Base-by-base conservation (phyloP, 2,329 filamentous ascomycete genomes). In the Hymenoscyphus infarciens region DNA sequence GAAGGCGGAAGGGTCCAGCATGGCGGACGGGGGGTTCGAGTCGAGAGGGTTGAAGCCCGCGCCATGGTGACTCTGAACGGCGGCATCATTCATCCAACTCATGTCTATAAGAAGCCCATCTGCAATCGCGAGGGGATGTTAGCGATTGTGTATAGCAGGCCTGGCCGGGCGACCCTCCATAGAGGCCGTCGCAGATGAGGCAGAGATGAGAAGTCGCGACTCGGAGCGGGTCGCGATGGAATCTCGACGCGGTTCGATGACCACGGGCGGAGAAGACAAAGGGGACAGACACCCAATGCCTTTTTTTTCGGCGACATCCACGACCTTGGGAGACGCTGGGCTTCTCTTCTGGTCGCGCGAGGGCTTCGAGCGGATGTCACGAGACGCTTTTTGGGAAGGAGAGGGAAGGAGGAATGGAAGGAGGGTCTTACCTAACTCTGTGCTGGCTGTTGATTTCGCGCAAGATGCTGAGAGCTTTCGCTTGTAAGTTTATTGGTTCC, bases 41-140 rank as follows among this genome's bases (percentile, higher is more conserved):
- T 88, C 84, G 77, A 87, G 82, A 74, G 86, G 84, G 70, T 83
- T 80, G 76, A 87, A 87, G 79, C 83, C 82, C 80, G 84, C 86
- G 81, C 84, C 84, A 87, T 87, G 87, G 78, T 87, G 85, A 77
- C 86, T 88, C 72, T 83, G 83, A 79, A 86, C 80, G 76, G 81
- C 75, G 78, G 85, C 80, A 77, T 89, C 86, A 78, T 87, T 88
- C 82, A 88, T 87, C 86, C 86, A 88, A 80, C 83, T 88, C 86
- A 88, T 88, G 80, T 83, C 83, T 78, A 77, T 76, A 75, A 74
- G 72, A 74, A 75, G 79, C 71, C 73, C 73, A 75, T 75, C 73
- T 75, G 68, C 67, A 61, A 63, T 57, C 55, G 65, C 63, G 66
- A 66, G 60, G 63, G 61, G 55, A 64, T 49, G 72, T 75, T 64